phyloP scores from a whole-genome alignment of 2,329 filamentous ascomycete genomes.

The Helotiales sp. region DNA sequence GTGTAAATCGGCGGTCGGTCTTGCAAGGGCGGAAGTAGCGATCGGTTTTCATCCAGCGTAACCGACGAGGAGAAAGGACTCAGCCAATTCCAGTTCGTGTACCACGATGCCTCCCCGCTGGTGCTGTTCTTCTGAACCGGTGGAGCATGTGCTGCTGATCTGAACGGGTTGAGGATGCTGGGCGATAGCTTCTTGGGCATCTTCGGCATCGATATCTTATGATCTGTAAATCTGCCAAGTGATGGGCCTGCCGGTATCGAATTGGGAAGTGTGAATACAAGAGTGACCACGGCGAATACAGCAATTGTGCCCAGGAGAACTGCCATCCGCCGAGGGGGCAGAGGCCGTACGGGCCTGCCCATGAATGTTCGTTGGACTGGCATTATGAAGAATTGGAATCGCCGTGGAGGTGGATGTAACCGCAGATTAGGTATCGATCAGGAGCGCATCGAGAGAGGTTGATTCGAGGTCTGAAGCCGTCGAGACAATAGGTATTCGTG shows the following conservation, averaged over 20 bases:
- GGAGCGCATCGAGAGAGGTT: constrained; percentile 22
- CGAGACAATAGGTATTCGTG: background rate
- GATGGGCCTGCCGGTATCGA: constrained; percentile 54
- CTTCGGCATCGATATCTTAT: constrained; percentile 56
- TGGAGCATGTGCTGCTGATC: constrained; percentile 71
- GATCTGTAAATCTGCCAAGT: constrained; percentile 55
- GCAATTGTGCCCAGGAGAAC: constrained; percentile 56
- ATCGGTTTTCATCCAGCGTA: constrained; percentile 79
- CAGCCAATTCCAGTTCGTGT: constrained; percentile 87
- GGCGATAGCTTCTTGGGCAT: constrained; percentile 47
- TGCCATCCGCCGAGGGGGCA: constrained; percentile 58
- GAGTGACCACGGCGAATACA: constrained; percentile 58
- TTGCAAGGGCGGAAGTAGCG: constrained; percentile 77
- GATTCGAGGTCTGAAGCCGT: background rate
- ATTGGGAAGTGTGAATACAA: constrained; percentile 58
- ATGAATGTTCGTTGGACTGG: constrained; percentile 53
- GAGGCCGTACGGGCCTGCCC: constrained; percentile 55
- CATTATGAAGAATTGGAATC: constrained; percentile 44
- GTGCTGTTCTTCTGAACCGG: constrained; percentile 79
- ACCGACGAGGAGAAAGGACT: constrained; percentile 85
- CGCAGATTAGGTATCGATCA: constrained; percentile 22
- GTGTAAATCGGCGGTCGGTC: constrained; percentile 82
- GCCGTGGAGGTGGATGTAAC: background rate
- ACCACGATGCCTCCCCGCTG: constrained; percentile 81
- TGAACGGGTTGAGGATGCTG: constrained; percentile 68